Evolutionary conservation across 805 yeast genomes (phyloP), one percentile per base, ranked within the genome.

Genomic region (Candida parachauliodes): DNA sequence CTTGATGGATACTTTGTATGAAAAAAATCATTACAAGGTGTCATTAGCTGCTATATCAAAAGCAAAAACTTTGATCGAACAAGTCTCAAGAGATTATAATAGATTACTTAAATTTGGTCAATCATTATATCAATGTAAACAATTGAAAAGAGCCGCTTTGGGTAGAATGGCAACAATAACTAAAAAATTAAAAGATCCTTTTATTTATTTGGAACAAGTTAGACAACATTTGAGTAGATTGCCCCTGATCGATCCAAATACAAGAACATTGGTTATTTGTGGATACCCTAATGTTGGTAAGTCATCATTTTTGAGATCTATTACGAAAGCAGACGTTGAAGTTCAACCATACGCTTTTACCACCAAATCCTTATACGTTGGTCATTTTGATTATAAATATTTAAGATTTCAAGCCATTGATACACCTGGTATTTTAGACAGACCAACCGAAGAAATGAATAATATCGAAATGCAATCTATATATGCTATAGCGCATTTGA

Each of bases 291-390:
- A 93, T 65, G 99, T 93, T 44, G 99, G 99, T 69, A 93, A 93
- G 68, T 93, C 98, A 10, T 88, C 96, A 11, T 93, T 93, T 68
- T 75, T 93, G 64, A 76, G 80, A 57, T 79, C 93, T 62, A 86
- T 93, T 66, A 93, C 99, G 47, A 86, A 94, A 55, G 98, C 98
- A 27, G 98, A 93, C 55, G 99, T 93, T 42, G 99, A 93, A 59
- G 98, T 93, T 44, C 98, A 93, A 67, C 99, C 99, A 28, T 93
- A 93, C 65, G 98, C 98, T 23, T 93, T 93, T 81, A 93, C 99
- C 50, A 93, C 99, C 44, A 93, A 93, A 70, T 86, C 96, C 22
- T 71, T 93, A 53, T 93, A 88, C 55, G 99, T 93, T 42, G 99
- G 99, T 50, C 99, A 93, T 70, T 93, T 93, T 61, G 99, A 93